phyloP scores from a whole-genome alignment of 2,329 filamentous ascomycete species.

The Dothideomycetidae sp. region DNA sequence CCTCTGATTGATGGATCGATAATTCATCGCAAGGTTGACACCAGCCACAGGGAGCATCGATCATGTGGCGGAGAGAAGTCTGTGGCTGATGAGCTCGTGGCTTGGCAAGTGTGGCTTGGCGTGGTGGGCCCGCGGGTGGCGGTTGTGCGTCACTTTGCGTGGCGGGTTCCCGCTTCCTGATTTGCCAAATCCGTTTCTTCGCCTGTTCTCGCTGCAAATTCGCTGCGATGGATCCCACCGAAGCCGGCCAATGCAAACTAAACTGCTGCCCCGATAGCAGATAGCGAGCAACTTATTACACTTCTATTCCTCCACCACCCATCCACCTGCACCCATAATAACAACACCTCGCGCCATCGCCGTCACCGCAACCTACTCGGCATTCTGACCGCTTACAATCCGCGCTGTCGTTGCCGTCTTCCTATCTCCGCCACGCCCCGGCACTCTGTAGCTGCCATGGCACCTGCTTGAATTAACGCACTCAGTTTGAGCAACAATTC shows the following conservation, averaged over 20 bases:
- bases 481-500: not conserved
- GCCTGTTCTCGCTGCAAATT: not conserved
- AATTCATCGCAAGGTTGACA: too few relatives aligned
- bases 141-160: conserved; percentile 3
- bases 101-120: too few relatives aligned
- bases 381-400: not conserved
- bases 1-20: too few relatives aligned
- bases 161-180: not conserved
- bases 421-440: not conserved
- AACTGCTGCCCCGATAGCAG: not conserved
- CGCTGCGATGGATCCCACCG: not conserved
- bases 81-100: too few relatives aligned
- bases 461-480: not conserved
- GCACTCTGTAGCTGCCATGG: not conserved
- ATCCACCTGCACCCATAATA: too few relatives aligned
- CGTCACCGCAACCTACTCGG: not conserved
- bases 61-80: too few relatives aligned
- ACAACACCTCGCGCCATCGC: too few relatives aligned
- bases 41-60: too few relatives aligned
- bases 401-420: not conserved
- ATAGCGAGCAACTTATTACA: not conserved
- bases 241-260: not conserved
- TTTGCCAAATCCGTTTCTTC: not conserved
- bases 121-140: conserved; percentile 22
- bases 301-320: too few relatives aligned